These are phyloP conservation scores for Candida patagonica DNA, from an alignment of 805 yeast species.

Conservation along the genomic window DNA sequence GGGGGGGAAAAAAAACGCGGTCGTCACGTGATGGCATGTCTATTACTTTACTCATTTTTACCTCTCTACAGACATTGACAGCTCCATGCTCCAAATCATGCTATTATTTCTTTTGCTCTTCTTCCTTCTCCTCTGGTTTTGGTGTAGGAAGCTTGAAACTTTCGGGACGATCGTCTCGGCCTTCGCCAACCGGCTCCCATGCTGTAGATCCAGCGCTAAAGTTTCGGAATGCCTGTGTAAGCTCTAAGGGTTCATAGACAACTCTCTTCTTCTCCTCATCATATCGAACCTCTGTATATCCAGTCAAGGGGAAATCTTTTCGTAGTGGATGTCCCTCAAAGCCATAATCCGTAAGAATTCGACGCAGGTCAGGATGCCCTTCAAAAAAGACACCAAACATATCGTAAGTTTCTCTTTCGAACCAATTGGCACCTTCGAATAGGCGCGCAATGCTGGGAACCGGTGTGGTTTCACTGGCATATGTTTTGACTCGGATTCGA, in stretches of 20 bases:
- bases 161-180: conserved; percentile 74
- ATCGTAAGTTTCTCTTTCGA: conserved; percentile 82
- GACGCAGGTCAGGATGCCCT: conserved; percentile 81
- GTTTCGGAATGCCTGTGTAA: conserved; percentile 88
- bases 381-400: conserved; percentile 81
- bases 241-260: conserved; percentile 81
- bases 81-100: no score
- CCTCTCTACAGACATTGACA: no score
- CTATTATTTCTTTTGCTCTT: conserved; percentile 30
- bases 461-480: conserved; percentile 71
- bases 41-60: no score
- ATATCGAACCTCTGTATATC: conserved; percentile 82
- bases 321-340: conserved; percentile 88
- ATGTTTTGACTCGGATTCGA: conserved; percentile 80
- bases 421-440: conserved; percentile 81
- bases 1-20: no score
- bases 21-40: no score
- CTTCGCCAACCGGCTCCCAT: conserved; percentile 89
- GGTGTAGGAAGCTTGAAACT: conserved; percentile 76
- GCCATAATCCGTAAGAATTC: conserved; percentile 87
- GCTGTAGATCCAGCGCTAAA: conserved; percentile 80
- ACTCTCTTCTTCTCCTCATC: conserved; percentile 87
- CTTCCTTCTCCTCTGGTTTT: conserved; percentile 55
- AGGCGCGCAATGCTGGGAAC: conserved; percentile 72
- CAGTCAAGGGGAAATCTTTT: conserved; percentile 89